Percentiles rank a stretch among this genome's conserved stretches.
These are phyloP conservation scores for Ceratocystis eucalypticola DNA, from an alignment of 2,329 filamentous ascomycete species.

Conservation along the genomic window DNA sequence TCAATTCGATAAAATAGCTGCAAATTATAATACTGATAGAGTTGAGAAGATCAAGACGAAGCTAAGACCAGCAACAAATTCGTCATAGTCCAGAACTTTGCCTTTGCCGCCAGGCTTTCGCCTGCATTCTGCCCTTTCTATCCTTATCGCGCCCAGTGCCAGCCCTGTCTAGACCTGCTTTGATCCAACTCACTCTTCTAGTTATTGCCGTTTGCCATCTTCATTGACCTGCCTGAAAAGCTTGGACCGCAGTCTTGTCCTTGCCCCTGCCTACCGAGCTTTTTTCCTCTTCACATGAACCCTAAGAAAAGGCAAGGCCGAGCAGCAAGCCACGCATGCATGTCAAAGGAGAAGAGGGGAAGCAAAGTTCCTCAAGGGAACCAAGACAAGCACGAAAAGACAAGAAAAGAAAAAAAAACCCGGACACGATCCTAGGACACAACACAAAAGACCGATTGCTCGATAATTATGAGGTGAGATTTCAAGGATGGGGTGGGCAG, in stretches of 20 bases:
- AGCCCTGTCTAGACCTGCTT: neutral
- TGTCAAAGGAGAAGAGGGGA: slow-evolving; percentile 2
- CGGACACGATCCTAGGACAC: neutral
- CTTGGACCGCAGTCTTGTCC: neutral
- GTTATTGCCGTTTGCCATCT: neutral
- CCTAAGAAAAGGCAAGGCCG: neutral
- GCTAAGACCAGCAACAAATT: neutral
- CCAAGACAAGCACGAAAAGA: neutral
- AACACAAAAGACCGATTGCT: neutral
- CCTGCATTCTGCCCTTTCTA: neutral
- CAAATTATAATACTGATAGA: neutral
- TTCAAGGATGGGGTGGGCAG: neutral
- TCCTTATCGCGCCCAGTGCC: neutral
- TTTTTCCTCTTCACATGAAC: neutral
- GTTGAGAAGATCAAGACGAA: neutral
- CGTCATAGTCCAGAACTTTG: neutral
- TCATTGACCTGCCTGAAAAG: neutral
- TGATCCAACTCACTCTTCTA: neutral
- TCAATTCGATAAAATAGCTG: neutral
- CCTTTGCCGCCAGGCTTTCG: neutral
- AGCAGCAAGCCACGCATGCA: neutral
- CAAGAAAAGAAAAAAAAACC: neutral
- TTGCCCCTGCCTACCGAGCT: neutral
- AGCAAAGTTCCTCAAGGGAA: neutral
- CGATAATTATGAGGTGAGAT: neutral